Conservation (phyloP, 192 early-diverging fungal genomes). For the Powellomyces hirtus region DNA sequence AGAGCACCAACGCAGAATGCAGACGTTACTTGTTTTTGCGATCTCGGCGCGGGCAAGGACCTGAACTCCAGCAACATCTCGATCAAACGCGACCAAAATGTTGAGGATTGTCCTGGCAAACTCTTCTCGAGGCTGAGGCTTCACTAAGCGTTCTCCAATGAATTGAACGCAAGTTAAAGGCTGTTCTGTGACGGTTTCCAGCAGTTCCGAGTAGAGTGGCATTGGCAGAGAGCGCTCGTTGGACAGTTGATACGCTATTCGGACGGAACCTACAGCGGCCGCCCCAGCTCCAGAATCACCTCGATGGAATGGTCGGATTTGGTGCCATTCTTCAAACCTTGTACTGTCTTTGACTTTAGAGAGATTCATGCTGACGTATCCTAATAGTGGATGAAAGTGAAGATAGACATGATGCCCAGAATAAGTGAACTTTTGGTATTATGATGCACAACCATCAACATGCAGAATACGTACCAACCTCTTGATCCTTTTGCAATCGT, state of each 20-base stretch:
- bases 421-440: no score
- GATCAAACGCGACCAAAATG: slow-evolving; percentile 38
- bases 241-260: slow-evolving; percentile 22
- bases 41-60: slow-evolving; percentile 34
- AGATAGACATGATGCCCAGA: no score
- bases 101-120: slow-evolving; percentile 40
- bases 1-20: not conserved
- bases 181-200: slow-evolving; percentile 34
- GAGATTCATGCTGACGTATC: slow-evolving; percentile 26
- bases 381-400: no score
- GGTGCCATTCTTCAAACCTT: slow-evolving; percentile 21
- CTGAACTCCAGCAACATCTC: slow-evolving; percentile 38
- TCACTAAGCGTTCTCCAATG: slow-evolving; percentile 17
- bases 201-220: slow-evolving; percentile 30
- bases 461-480: slow-evolving; percentile 27
- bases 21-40: slow-evolving; percentile 8
- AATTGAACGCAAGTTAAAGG: slow-evolving; percentile 32
- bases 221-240: slow-evolving; percentile 41
- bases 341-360: not conserved
- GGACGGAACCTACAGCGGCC: slow-evolving; percentile 18
- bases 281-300: not conserved
- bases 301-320: slow-evolving; percentile 22
- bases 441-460: no score
- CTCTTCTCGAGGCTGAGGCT: slow-evolving; percentile 34
- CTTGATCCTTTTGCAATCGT: slow-evolving; percentile 26